Percentiles rank a stretch among this genome's conserved stretches.
These are phyloP conservation scores for Cryptococcus neoformans DNA, from an alignment of 1,284 basidiomycete genomes.

Conservation along the genomic window DNA sequence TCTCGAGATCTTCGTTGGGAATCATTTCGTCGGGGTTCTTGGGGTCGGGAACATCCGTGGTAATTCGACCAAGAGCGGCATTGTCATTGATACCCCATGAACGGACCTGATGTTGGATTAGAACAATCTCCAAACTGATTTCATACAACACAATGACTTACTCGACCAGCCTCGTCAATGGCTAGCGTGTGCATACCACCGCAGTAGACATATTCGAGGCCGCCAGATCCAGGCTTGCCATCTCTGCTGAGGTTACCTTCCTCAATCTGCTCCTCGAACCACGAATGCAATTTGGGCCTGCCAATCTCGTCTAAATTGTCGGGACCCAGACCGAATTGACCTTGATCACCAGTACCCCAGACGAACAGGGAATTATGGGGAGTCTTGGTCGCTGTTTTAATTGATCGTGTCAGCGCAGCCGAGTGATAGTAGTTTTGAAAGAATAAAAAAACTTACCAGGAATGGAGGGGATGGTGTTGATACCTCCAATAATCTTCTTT, in stretches of 20 bases:
- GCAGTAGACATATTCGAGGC: constrained; percentile 69
- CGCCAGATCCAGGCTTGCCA: constrained; percentile 54
- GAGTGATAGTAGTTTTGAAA: too few relatives aligned
- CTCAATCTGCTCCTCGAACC: constrained; percentile 47
- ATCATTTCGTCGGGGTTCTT: constrained; percentile 58
- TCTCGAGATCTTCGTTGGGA: constrained; percentile 74
- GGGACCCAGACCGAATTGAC: constrained; percentile 77
- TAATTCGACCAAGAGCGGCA: constrained; percentile 81
- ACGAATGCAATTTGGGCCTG: constrained; percentile 63
- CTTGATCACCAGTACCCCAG: constrained; percentile 81
- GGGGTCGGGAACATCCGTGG: constrained; percentile 63
- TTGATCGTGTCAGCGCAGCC: too few relatives aligned
- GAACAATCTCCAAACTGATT: not conserved
- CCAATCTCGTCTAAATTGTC: constrained; percentile 64
- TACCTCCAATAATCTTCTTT: constrained; percentile 12
- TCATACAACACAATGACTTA: constrained; percentile 51
- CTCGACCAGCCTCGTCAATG: constrained; percentile 77
- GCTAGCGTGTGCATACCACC: constrained; percentile 84
- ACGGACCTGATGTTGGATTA: constrained; percentile 59
- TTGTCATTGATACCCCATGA: constrained; percentile 91
- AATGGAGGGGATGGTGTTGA: constrained; percentile 25
- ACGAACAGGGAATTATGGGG: constrained; percentile 58
- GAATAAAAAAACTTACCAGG: too few relatives aligned
- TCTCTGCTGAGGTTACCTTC: constrained; percentile 50
- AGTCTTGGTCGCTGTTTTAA: constrained; percentile 14